Conservation (phyloP, 768 basidiomycete genomes). For the Botryobasidium botryosum region DNA sequence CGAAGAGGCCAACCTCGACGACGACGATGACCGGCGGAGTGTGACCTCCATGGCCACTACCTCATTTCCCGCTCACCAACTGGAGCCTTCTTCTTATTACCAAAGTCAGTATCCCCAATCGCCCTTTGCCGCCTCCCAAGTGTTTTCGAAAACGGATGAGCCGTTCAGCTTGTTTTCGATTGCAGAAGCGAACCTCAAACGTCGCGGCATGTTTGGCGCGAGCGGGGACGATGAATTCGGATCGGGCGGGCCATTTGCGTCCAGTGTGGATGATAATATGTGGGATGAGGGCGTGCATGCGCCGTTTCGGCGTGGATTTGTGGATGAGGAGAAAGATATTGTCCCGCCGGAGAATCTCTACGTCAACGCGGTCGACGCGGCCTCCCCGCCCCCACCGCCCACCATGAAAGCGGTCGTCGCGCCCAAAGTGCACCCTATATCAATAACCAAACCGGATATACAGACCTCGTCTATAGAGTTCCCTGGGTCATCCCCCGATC, state of each 20-base stretch:
- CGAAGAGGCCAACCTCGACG: slow-evolving; percentile 72
- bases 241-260: not conserved
- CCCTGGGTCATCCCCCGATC: slow-evolving; percentile 53
- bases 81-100: slow-evolving; percentile 28
- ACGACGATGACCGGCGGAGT: slow-evolving; percentile 77
- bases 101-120: slow-evolving; percentile 43
- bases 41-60: slow-evolving; percentile 52
- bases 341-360: slow-evolving; percentile 32
- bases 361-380: too few species aligned
- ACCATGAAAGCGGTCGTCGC: too few species aligned
- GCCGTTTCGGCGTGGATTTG: slow-evolving; percentile 23
- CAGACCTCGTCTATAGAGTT: slow-evolving; percentile 78
- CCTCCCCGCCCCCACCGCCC: too few species aligned
- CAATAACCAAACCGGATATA: too few species aligned
- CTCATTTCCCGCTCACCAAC: slow-evolving; percentile 64
- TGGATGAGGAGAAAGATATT: slow-evolving; percentile 19
- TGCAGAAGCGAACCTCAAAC: slow-evolving; percentile 41
- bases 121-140: slow-evolving; percentile 72
- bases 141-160: slow-evolving; percentile 64
- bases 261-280: slow-evolving; percentile 10
- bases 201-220: slow-evolving; percentile 12
- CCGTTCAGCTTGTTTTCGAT: slow-evolving; percentile 71
- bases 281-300: slow-evolving; percentile 17
- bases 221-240: not conserved
- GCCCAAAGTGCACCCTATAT: too few species aligned